phyloP scores from a whole-genome alignment of 352 stramenopile species.

The Globisporangium cederbergense region DNA sequence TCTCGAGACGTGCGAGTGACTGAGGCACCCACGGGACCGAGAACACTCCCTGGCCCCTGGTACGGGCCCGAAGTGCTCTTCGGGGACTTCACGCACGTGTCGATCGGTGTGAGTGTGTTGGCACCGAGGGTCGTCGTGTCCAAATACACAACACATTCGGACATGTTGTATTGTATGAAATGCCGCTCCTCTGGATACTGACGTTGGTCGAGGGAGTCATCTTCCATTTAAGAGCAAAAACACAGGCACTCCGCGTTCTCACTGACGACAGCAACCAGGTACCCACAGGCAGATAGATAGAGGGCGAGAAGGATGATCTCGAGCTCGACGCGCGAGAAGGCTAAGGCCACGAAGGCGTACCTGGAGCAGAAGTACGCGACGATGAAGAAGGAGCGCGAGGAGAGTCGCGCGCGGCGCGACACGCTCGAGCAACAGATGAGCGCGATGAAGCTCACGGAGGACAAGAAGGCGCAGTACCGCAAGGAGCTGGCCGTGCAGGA shows the following conservation, averaged over 20 bases:
- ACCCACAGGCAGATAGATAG: no score
- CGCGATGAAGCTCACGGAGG: conserved; percentile 69
- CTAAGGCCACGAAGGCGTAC: conserved; percentile 85
- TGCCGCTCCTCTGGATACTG: no score
- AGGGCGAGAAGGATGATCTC: conserved; percentile 56
- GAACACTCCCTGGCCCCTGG: conserved; percentile 2
- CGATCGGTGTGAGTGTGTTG: conserved; percentile 52
- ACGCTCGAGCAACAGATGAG: conserved; percentile 84
- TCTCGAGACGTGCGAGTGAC: conserved; percentile 25
- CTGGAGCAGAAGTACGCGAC: conserved; percentile 87
- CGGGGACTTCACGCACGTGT: conserved; percentile 44
- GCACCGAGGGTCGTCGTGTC: conserved; percentile 13
- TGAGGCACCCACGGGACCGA: conserved; percentile 9
- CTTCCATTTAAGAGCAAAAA: no score
- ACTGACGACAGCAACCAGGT: no score
- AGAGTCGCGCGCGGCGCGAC: conserved; percentile 69
- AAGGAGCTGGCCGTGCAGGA: conserved; percentile 75
- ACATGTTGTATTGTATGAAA: no score
- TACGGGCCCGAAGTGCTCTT: conserved; percentile 28
- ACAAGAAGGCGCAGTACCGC: conserved; percentile 76
- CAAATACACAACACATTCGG: no score
- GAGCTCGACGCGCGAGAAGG: conserved; percentile 83
- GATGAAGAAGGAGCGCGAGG: conserved; percentile 87
- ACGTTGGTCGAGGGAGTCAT: no score
- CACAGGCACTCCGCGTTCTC: no score